phyloP scores from a whole-genome alignment of 108 stramenopile genomes.

The Pseudonitzschia multiseries region DNA sequence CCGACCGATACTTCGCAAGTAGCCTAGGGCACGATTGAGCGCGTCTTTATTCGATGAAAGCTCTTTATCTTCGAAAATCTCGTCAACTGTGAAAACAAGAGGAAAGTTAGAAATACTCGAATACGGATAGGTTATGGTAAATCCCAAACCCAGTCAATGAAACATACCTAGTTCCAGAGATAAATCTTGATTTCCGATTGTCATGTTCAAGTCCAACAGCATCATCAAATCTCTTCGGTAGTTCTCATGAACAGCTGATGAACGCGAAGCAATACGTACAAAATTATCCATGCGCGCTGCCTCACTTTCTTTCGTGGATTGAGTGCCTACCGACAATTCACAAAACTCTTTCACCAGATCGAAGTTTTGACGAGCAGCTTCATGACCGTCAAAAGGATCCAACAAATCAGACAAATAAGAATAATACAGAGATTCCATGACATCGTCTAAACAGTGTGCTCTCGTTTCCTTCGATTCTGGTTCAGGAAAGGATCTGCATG shows the following conservation, averaged over 20 bases:
- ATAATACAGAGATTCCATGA: constrained; percentile 52
- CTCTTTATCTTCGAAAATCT: constrained; percentile 38
- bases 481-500: constrained; percentile 28
- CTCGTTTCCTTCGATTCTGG: not conserved
- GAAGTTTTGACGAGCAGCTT: constrained; percentile 57
- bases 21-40: constrained; percentile 29
- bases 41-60: constrained; percentile 21
- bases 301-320: constrained; percentile 12
- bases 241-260: constrained; percentile 44
- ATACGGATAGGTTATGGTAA: not conserved
- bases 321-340: constrained; percentile 39
- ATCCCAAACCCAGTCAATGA: not conserved
- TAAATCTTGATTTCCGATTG: constrained; percentile 53
- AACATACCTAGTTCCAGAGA: constrained; percentile 74
- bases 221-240: constrained; percentile 70
- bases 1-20: constrained; percentile 35
- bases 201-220: constrained; percentile 58
- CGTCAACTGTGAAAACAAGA: constrained; percentile 19
- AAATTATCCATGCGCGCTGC: constrained; percentile 40
- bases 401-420: constrained; percentile 68
- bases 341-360: constrained; percentile 81
- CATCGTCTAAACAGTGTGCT: constrained; percentile 9
- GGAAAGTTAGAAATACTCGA: not conserved
- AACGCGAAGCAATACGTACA: constrained; percentile 53
- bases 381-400: constrained; percentile 69